These are phyloP conservation scores for Pichia manshurica DNA, from an alignment of 805 yeast genomes.

Conservation along the genomic window DNA sequence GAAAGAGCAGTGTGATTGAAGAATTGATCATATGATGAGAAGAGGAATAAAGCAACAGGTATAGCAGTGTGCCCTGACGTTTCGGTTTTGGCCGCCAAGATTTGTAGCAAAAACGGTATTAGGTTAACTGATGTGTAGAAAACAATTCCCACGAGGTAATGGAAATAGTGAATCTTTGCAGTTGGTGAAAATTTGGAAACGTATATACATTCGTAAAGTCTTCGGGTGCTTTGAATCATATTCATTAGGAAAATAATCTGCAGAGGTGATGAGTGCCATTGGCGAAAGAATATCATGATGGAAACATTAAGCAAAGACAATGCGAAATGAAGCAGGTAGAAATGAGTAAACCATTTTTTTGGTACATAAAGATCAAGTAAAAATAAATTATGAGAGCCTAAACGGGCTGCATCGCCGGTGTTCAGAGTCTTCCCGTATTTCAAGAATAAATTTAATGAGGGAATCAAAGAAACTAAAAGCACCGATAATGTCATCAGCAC, in stretches of 20 bases:
- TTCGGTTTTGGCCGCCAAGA: not conserved
- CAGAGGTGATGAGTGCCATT: constrained; percentile 1
- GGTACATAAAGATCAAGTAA: constrained; percentile 43
- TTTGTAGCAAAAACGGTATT: constrained; percentile 19
- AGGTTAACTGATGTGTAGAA: constrained; percentile 49
- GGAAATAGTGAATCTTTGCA: constrained; percentile 58
- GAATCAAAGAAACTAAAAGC: constrained; percentile 7
- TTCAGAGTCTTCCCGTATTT: constrained; percentile 18
- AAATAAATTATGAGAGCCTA: too few relatives aligned
- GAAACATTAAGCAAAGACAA: constrained; percentile 22
- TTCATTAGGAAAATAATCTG: constrained; percentile 17
- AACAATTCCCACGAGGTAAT: constrained; percentile 58
- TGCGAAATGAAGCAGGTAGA: constrained; percentile 43
- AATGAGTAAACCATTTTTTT: constrained; percentile 58
- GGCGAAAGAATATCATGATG: not conserved
- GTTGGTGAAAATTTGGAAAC: constrained; percentile 41
- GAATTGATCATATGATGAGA: constrained; percentile 42
- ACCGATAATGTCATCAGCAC: constrained; percentile 9
- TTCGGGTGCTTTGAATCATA: constrained; percentile 48
- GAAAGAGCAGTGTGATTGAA: constrained; percentile 47
- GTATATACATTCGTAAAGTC: constrained; percentile 48
- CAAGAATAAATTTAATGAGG: constrained; percentile 10
- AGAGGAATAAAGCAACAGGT: constrained; percentile 24
- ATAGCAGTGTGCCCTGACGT: not conserved
- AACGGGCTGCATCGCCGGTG: too few relatives aligned